A percentile compares a stretch with the other conserved stretches of the same genome.
Conservation (phyloP, 257 asterid species). For the Nicotiana otophora region DNA sequence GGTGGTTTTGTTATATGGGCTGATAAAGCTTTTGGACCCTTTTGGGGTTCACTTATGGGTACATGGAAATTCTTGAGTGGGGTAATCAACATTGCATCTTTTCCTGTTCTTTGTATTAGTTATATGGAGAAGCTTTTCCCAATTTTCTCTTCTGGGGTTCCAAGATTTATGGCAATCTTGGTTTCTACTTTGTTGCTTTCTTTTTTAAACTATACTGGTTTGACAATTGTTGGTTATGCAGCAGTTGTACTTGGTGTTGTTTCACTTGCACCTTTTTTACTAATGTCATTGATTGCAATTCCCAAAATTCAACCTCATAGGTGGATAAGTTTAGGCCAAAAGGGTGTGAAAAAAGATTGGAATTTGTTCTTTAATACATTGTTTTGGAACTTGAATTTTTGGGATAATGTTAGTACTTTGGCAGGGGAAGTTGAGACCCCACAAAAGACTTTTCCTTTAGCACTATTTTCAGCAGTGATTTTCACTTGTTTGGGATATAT, state of each 20-base stretch:
- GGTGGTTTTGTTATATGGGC: constrained; percentile 20
- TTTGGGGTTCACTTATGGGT: constrained; percentile 19
- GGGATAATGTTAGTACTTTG: constrained; percentile 75
- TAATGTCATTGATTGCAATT: constrained; percentile 14
- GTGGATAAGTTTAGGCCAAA: constrained; percentile 54
- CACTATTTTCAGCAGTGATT: constrained; percentile 45
- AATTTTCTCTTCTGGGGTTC: constrained; percentile 9
- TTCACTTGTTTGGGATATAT: constrained; percentile 59
- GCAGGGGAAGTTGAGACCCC: constrained; percentile 79
- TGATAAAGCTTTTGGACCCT: constrained; percentile 12
- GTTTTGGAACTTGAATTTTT: constrained; percentile 71
- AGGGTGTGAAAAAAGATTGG: constrained; percentile 56
- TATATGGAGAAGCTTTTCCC: constrained; percentile 18
- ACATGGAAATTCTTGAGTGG: constrained; percentile 19
- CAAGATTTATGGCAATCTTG: constrained; percentile 15
- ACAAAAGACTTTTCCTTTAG: constrained; percentile 44
- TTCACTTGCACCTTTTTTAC: constrained; percentile 21
- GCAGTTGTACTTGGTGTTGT: constrained; percentile 19
- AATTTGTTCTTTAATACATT: constrained; percentile 56
- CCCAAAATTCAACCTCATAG: constrained; percentile 23
- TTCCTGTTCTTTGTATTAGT: constrained; percentile 13
- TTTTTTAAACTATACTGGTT: constrained; percentile 23
- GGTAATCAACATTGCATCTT: constrained; percentile 15
- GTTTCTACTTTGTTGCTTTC: constrained; percentile 18
- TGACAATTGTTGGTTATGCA: constrained; percentile 26